Percentiles rank a stretch among this genome's conserved stretches.
Conservation (phyloP, 2,329 filamentous ascomycete genomes). For the Fusarium pininemorale region DNA sequence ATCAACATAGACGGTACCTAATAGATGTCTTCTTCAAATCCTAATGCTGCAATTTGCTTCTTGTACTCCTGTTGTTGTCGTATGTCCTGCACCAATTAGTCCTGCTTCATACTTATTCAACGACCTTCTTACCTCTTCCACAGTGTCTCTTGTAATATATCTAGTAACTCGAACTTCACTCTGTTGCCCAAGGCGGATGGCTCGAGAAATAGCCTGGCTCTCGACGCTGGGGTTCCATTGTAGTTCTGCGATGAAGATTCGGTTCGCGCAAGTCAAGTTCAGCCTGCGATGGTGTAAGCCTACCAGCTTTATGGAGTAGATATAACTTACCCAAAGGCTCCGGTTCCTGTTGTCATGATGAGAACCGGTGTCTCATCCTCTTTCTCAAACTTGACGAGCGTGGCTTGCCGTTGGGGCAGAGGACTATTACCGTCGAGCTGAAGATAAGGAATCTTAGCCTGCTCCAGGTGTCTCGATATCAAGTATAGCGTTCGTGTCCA, state of each 20-base stretch:
- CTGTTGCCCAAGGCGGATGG: constrained; percentile 57
- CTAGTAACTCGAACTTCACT: constrained; percentile 54
- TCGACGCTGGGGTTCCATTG: constrained; percentile 66
- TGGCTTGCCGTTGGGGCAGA: constrained; percentile 47
- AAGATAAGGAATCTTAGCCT: constrained; percentile 42
- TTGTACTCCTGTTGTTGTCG: constrained; percentile 11
- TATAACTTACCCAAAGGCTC: constrained; percentile 56
- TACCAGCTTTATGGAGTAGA: too few species aligned
- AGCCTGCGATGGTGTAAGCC: too few species aligned
- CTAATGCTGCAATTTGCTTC: constrained; percentile 7
- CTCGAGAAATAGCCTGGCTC: constrained; percentile 60
- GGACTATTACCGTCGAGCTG: constrained; percentile 57
- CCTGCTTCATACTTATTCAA: accelerated
- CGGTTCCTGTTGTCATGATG: constrained; percentile 63
- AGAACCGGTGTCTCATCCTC: constrained; percentile 48
- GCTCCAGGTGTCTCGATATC: constrained; percentile 44
- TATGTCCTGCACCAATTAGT: neutral
- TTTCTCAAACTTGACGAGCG: constrained; percentile 50
- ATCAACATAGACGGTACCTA: accelerated
- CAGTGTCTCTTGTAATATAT: constrained; percentile 57
- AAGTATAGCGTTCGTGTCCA: constrained; percentile 56
- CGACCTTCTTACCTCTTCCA: constrained; percentile 51
- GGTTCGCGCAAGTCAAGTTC: constrained; percentile 58
- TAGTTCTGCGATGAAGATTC: constrained; percentile 61
- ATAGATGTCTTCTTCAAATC: neutral